phyloP scores from a whole-genome alignment of 2,329 filamentous ascomycete species.

The Trichoderma atroviride region DNA sequence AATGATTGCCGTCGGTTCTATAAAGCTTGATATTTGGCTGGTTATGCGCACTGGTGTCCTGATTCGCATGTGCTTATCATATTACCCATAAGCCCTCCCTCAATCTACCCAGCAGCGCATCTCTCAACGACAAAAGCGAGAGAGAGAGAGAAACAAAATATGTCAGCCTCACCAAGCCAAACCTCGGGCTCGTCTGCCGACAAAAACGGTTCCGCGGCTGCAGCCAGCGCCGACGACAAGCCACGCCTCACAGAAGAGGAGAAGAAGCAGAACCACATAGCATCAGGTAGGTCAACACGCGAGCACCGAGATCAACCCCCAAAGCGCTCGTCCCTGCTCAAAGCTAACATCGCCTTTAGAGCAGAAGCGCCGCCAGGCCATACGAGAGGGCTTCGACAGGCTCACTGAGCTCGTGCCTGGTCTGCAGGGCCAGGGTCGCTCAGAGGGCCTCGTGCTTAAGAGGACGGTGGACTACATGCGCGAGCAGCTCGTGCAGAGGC shows the following conservation, averaged over 20 bases:
- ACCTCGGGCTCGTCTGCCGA: conserved; percentile 33
- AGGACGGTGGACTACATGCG: conserved; percentile 68
- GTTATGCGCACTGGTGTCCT: conserved; percentile 5
- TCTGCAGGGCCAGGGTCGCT: conserved; percentile 78
- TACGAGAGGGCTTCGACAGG: conserved; percentile 81
- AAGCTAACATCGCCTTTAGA: conserved; percentile 37
- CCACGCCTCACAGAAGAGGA: conserved; percentile 56
- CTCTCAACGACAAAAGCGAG: neutral
- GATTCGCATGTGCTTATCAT: conserved; percentile 5
- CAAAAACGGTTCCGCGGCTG: neutral
- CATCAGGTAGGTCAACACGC: conserved; percentile 52
- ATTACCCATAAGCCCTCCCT: neutral
- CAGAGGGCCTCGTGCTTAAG: conserved; percentile 81
- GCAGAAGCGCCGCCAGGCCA: conserved; percentile 59
- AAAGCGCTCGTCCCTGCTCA: neutral
- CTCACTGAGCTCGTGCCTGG: conserved; percentile 80
- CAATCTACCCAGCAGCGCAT: neutral
- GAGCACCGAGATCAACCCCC: neutral
- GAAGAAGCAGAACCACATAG: conserved; percentile 60
- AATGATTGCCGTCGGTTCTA: neutral
- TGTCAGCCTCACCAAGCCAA: conserved; percentile 39
- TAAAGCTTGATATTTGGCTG: neutral
- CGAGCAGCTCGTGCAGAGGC: conserved; percentile 60
- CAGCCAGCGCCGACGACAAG: conserved; percentile 47
- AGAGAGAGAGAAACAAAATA: conserved; percentile 19